phyloP scores from a whole-genome alignment of 768 basidiomycete genomes.

The Calvatia gigantea region DNA sequence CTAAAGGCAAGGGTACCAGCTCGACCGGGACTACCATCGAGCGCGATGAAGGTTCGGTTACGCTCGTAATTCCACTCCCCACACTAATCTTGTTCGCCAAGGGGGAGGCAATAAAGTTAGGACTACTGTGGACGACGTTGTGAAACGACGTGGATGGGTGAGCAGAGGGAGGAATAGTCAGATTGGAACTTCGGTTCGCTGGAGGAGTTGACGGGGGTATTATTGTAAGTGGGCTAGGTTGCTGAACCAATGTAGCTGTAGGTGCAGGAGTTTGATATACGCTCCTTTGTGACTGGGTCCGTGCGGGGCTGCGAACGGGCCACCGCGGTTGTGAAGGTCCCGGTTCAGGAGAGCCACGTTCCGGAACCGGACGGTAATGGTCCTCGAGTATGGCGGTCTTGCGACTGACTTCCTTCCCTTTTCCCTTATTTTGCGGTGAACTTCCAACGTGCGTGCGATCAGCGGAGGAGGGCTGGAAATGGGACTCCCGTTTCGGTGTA shows the following conservation, averaged over 20 bases:
- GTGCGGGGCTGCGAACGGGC: background rate
- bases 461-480: background rate
- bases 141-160: conserved; percentile 10
- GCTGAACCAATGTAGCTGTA: conserved; percentile 3
- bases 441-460: background rate
- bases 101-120: background rate
- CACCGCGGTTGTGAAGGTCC: background rate
- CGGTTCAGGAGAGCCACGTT: background rate
- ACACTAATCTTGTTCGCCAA: background rate
- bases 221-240: background rate
- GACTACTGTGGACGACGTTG: conserved; percentile 8
- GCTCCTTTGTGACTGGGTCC: background rate
- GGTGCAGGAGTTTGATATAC: background rate
- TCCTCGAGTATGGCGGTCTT: background rate
- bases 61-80: conserved; percentile 5
- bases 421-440: background rate
- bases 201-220: background rate
- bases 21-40: conserved; percentile 3
- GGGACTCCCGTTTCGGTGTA: background rate
- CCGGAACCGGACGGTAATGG: background rate
- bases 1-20: background rate
- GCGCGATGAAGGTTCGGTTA: conserved; percentile 11
- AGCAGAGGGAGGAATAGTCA: background rate
- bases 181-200: background rate
- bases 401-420: background rate